Evolutionary conservation across 2,329 filamentous ascomycete genomes (phyloP), one percentile per base, ranked within the genome.

Genomic region (Trichophyton benhamiae): DNA sequence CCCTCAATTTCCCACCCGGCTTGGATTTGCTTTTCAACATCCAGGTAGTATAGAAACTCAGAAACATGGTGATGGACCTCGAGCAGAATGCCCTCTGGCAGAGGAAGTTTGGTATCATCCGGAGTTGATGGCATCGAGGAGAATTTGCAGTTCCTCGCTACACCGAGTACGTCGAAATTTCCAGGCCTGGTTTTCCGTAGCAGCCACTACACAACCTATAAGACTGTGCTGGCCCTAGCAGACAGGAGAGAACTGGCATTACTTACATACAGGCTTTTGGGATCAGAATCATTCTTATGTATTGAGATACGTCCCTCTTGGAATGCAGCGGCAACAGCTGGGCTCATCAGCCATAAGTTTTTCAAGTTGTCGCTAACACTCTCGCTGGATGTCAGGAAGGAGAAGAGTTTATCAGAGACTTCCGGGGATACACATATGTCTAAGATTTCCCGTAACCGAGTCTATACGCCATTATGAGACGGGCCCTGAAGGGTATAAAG

Each of bases 81-180:
- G 9, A 64, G 48, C 48, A 64, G 61, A 57, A 62, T 59, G 0
- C 44, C 46, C 30, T 64, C 63, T n/a, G 63, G 63, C 33, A 64
- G 30, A 44, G 63, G 60, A 41, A 64, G 55, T 17, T 46, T 7
- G 6, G 25, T 60, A 44, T 64, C 33, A 38, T 64, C 63, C 30
- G 61, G 61, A 20, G 60, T 62, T 58, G 60, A 60, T 13, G 62
- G 60, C 48, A 27, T 20, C 17, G 7, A 38, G 53, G 60, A 53
- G 38, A 62, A 63, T 25, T 49, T 49, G 48, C 33, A n/a, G 27
- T 60, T 17, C 25, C 48, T 48, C 5, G 49, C 49, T 7, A 63
- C 42, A 25, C 55, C 60, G 25, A 48, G 22, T 33, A 61, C 41
- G 3, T n/a, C 15, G 27, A 25, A 33, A 6, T 17, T 13, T 7